Percentiles rank a stretch among this genome's conserved stretches.
Evolutionary conservation across 169 alveolate genomes (phyloP).

Genomic region (Plasmodium knowlesi): DNA sequence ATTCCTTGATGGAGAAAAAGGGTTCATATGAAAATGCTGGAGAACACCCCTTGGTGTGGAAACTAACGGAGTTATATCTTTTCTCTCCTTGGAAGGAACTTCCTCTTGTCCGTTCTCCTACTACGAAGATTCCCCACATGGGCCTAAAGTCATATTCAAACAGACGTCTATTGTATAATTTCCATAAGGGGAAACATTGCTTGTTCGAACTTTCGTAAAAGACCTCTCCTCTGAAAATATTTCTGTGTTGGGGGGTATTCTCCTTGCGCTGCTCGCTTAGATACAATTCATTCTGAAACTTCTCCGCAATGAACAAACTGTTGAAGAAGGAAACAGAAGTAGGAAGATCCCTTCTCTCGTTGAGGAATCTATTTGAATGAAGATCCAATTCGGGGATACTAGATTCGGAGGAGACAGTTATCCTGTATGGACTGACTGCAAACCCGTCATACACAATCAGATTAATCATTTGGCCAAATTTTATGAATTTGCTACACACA

Average conservation of each 20-base stretch:
- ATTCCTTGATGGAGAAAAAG: conserved; percentile 8
- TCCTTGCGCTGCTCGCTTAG: background rate
- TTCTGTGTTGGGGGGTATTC: background rate
- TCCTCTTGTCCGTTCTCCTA: background rate
- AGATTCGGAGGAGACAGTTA: background rate
- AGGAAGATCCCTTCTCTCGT: background rate
- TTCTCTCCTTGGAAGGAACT: background rate
- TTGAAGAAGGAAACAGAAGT: background rate
- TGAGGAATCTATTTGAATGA: conserved; percentile 1
- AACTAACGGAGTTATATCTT: background rate
- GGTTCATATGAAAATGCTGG: background rate
- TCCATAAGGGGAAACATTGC: background rate
- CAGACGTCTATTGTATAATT: conserved; percentile 53
- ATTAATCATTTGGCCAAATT: conserved; percentile 4
- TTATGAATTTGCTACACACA: conserved; percentile 67
- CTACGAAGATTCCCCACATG: background rate
- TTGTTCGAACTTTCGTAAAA: background rate
- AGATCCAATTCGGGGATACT: background rate
- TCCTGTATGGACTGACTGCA: background rate
- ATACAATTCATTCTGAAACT: background rate
- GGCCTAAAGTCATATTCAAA: conserved; percentile 39
- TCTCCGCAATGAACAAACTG: background rate
- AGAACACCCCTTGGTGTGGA: background rate
- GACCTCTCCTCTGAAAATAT: background rate
- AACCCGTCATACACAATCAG: conserved; percentile 50